Evolutionary conservation across 2,329 filamentous ascomycete genomes (phyloP).

Genomic region (Chaetothyriales sp.): DNA sequence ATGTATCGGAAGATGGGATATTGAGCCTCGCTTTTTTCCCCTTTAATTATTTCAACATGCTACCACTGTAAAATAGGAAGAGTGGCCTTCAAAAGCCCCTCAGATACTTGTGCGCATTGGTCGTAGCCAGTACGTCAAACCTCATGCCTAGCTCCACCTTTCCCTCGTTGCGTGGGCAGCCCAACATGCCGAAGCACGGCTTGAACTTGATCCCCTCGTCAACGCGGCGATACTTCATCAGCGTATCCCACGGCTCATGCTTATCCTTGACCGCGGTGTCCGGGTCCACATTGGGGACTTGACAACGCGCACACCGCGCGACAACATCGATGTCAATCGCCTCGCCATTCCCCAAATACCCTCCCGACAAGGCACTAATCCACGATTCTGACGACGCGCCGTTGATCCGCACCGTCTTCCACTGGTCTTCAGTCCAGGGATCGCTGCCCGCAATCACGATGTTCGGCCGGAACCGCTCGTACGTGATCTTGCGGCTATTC

Average conservation of each 20-base stretch:
- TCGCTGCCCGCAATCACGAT: conserved; percentile 43
- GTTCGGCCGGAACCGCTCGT: conserved; percentile 52
- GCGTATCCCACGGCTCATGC: conserved; percentile 47
- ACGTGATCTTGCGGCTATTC: conserved; percentile 37
- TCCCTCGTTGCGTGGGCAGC: conserved; percentile 44
- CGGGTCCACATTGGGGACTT: conserved; percentile 52
- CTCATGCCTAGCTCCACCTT: conserved; percentile 44
- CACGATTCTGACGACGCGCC: conserved; percentile 3
- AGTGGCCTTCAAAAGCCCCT: conserved; percentile 16
- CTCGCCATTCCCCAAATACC: background rate
- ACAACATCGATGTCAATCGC: conserved; percentile 42
- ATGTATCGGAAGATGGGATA: background rate
- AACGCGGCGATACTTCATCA: conserved; percentile 47
- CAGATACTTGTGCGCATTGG: conserved; percentile 41
- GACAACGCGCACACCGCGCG: conserved; percentile 46
- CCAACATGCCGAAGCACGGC: conserved; percentile 55
- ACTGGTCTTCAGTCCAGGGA: conserved; percentile 50
- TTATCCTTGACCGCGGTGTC: conserved; percentile 46
- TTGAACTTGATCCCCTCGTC: conserved; percentile 50
- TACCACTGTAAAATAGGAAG: background rate
- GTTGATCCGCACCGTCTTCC: conserved; percentile 44
- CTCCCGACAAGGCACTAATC: conserved; percentile 5
- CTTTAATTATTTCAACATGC: background rate
- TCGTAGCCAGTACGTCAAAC: conserved; percentile 45
- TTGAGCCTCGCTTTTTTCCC: background rate